Conservation (phyloP, 2,329 filamentous ascomycete species). For the Dryadomyces sulphureus region DNA sequence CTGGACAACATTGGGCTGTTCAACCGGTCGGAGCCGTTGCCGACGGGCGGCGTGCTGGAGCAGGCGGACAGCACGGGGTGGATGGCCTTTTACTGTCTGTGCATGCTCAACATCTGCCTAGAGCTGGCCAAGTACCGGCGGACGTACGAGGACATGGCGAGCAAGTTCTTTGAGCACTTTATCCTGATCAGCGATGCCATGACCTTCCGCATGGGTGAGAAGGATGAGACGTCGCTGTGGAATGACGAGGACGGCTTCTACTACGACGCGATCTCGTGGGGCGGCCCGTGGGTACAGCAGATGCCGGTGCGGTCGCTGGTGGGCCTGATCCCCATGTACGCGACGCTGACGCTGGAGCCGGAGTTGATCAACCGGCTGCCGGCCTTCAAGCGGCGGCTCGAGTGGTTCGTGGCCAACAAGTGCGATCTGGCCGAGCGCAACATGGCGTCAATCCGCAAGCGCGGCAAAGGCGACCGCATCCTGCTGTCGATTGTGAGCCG, state of each 20-base stretch:
- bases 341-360: constrained; percentile 81
- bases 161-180: constrained; percentile 98
- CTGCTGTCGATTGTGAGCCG: constrained; percentile 84
- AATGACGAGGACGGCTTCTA: constrained; percentile 96
- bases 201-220: constrained; percentile 61
- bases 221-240: constrained; percentile 74
- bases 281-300: constrained; percentile 84
- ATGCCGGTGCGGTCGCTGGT: constrained; percentile 85
- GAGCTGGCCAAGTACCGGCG: constrained; percentile 91
- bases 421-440: constrained; percentile 82
- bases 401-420: constrained; percentile 88
- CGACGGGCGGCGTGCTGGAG: constrained; percentile 84
- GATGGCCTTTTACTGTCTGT: constrained; percentile 97
- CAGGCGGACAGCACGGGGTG: constrained; percentile 96
- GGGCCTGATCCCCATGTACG: constrained; percentile 84
- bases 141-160: constrained; percentile 92
- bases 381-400: constrained; percentile 78
- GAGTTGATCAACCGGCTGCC: constrained; percentile 86
- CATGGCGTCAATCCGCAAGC: constrained; percentile 81
- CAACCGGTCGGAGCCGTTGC: constrained; percentile 88
- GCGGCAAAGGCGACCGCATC: constrained; percentile 80
- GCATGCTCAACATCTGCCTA: constrained; percentile 92
- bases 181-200: constrained; percentile 96
- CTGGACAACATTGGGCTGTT: constrained; percentile 96
- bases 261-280: constrained; percentile 96